Evolutionary conservation across 768 basidiomycete genomes (phyloP).

Genomic region (Lentinula aciculospora): DNA sequence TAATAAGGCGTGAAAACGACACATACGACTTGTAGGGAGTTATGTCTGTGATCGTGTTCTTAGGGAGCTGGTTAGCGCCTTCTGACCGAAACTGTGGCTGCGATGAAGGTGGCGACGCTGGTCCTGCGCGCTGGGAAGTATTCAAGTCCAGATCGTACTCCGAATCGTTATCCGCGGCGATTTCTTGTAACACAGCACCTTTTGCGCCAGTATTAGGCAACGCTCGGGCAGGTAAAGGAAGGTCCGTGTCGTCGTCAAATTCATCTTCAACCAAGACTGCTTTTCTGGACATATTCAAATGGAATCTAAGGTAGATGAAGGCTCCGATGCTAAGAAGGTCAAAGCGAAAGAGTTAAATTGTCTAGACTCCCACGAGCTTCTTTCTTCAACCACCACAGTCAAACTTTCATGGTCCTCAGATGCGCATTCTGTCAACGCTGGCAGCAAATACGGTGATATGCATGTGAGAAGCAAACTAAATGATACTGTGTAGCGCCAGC

Average conservation of each 20-base stretch:
- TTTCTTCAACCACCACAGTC: constrained; percentile 7
- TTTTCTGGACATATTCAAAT: constrained; percentile 58
- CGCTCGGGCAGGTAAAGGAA: constrained; percentile 66
- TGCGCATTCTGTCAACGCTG: constrained; percentile 26
- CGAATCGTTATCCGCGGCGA: constrained; percentile 52
- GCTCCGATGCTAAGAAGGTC: background rate
- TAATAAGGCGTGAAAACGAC: constrained; percentile 5
- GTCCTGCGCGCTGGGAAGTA: constrained; percentile 38
- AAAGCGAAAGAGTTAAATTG: background rate
- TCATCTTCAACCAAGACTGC: constrained; percentile 67
- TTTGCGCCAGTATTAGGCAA: constrained; percentile 61
- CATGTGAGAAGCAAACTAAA: constrained; percentile 21
- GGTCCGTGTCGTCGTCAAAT: constrained; percentile 94
- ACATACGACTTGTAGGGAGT: constrained; percentile 81
- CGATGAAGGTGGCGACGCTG: constrained; percentile 45
- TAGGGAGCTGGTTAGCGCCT: constrained; percentile 10
- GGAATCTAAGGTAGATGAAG: background rate
- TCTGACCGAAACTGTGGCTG: constrained; percentile 18
- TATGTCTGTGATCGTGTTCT: constrained; percentile 57
- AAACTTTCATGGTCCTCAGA: constrained; percentile 31
- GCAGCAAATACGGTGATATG: constrained; percentile 22
- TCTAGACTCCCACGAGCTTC: constrained; percentile 18
- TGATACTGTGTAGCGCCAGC: background rate
- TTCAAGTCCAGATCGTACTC: constrained; percentile 26
- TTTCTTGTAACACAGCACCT: constrained; percentile 78